These are phyloP conservation scores for Coelastrella sp. DNA, from an alignment of 139 green algal species.

Conservation along the genomic window DNA sequence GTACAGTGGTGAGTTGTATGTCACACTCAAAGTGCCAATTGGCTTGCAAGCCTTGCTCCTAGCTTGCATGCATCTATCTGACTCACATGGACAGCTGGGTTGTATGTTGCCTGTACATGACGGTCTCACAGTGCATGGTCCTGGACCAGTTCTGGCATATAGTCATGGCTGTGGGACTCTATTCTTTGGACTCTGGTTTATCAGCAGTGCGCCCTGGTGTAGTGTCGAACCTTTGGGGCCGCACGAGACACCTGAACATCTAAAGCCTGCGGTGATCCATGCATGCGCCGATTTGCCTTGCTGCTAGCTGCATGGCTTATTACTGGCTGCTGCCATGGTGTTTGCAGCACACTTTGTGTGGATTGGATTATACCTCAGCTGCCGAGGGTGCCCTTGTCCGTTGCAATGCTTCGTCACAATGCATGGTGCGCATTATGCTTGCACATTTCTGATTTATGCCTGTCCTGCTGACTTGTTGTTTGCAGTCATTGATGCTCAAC, in stretches of 20 bases:
- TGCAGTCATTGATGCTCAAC: slow-evolving; percentile 3
- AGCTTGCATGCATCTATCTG: not conserved
- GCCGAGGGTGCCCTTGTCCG: not conserved
- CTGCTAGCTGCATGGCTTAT: not conserved
- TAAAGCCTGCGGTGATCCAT: not conserved
- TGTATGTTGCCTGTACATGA: not conserved
- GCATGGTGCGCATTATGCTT: not conserved
- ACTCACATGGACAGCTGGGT: not conserved
- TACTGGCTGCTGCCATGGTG: slow-evolving; percentile 7
- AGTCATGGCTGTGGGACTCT: not conserved
- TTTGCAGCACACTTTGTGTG: not conserved
- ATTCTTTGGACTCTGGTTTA: not conserved
- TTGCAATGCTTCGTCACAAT: not conserved
- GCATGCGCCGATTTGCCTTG: not conserved
- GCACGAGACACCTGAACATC: not conserved
- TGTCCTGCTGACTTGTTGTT: slow-evolving; percentile 3
- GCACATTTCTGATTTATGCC: not conserved
- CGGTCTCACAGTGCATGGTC: not conserved
- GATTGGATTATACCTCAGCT: not conserved
- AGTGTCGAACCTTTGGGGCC: not conserved
- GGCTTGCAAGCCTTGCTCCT: not conserved
- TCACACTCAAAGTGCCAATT: slow-evolving; percentile 10
- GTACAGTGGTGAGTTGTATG: not conserved
- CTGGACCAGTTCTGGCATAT: not conserved
- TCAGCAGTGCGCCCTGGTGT: not conserved